Base-by-base conservation (phyloP, 2,329 filamentous ascomycete genomes). In the Nigrograna mackinnonii region DNA sequence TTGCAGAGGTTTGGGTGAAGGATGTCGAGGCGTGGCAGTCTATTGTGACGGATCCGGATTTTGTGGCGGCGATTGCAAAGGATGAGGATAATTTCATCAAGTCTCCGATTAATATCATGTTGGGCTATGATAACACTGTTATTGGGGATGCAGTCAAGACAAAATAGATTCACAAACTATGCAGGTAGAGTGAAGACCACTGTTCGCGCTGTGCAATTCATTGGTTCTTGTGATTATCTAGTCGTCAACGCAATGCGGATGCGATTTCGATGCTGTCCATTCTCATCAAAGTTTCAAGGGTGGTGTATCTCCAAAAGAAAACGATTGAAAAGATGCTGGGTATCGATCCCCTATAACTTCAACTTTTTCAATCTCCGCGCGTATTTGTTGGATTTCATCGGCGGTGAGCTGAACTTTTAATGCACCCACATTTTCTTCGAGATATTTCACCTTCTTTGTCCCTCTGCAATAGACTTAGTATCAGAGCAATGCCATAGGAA, bases 1-100 rank as follows among this genome's bases (percentile, higher is more conserved):
- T 55, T 37, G 52, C 50, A 35, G 52, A 55, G 31, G 48, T 55
- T 6, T 55, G 50, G 52, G 46, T 55, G 9, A 53, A 55, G 20
- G 47, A 46, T 35, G 31, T 55, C n/a, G 45, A 55, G 35, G 44
- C 46, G 1, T 55, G 52, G 52, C 36, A 41, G 30, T 30, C 22
- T 5, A 47, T 55, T 7, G 52, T 43, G 5, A 43, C 48, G 18
- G 52, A 55, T 40, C 35, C 39, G 11, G 43, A 45, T n/a, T 55
- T 55, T 41, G 39, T 49, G 13, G 30, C 30, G 13, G 42, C 34
- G 21, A 52, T 55, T 44, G 39, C 43, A 35, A 39, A 42, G 13
- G 50, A 55, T 46, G 50, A 55, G 39, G 34, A 42, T 9, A 21
- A 46, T 32, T 55, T 51, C 37, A 45, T 53, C 36, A 44, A 47